Evolutionary conservation across 345 rosid species (phyloP).

Genomic region (Melaleuca quinquenervia): DNA sequence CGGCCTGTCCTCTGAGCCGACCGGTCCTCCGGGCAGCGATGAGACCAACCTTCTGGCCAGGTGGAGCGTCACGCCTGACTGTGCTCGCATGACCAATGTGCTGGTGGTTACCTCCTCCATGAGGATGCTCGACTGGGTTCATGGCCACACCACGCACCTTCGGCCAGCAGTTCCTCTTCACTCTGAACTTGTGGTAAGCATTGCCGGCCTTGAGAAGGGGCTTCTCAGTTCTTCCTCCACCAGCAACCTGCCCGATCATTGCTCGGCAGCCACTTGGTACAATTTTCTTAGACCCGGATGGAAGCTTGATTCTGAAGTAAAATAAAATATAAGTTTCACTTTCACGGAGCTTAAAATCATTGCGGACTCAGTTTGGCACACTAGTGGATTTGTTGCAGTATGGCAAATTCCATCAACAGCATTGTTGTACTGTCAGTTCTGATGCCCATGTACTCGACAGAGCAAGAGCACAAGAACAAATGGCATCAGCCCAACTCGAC

Average conservation of each 20-base stretch:
- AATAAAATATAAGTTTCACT: neutral
- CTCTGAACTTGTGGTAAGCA: constrained; percentile 38
- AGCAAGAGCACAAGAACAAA: neutral
- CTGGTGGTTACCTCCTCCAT: constrained; percentile 48
- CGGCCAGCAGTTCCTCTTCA: constrained; percentile 53
- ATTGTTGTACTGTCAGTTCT: neutral
- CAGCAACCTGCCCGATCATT: constrained; percentile 36
- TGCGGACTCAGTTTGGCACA: neutral
- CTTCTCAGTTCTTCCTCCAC: constrained; percentile 49
- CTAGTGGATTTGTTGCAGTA: neutral
- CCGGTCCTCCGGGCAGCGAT: constrained; percentile 45
- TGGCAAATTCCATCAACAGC: neutral
- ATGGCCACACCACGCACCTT: constrained; percentile 51
- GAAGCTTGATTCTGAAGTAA: constrained; percentile 30
- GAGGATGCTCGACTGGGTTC: constrained; percentile 53
- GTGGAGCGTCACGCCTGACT: constrained; percentile 39
- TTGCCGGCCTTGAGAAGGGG: constrained; percentile 44
- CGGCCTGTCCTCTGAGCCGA: constrained; percentile 26
- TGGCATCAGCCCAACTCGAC: neutral
- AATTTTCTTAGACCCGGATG: constrained; percentile 40
- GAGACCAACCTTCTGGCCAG: constrained; percentile 49
- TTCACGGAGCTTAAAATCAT: neutral
- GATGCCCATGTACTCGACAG: neutral
- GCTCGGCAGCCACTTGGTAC: constrained; percentile 37
- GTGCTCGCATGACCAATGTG: constrained; percentile 44